phyloP scores from a whole-genome alignment of 257 asterid genomes.

The Forsythia viridissima region DNA sequence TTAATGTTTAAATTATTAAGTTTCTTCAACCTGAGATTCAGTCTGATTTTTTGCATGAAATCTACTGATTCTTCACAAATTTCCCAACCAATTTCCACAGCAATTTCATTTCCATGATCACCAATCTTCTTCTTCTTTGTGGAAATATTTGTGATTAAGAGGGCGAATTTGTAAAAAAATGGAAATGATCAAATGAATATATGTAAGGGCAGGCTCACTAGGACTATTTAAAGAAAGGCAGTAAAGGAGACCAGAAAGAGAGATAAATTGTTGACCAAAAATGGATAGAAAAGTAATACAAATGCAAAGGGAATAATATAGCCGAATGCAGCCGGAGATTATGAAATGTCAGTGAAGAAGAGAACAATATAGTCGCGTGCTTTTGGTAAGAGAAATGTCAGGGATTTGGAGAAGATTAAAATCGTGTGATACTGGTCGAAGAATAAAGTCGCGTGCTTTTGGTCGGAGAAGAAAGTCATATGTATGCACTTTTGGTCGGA shows the following conservation, averaged over 20 bases:
- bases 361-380: too few relatives aligned
- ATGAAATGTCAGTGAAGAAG: too few relatives aligned
- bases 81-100: constrained; percentile 72
- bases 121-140: constrained; percentile 12
- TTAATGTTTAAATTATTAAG: background rate
- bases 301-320: background rate
- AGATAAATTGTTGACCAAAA: too few relatives aligned
- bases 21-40: constrained; percentile 47
- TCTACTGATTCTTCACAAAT: constrained; percentile 83
- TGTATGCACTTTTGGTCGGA: too few relatives aligned
- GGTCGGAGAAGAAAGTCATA: too few relatives aligned
- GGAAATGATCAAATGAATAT: background rate
- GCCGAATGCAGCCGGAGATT: too few relatives aligned
- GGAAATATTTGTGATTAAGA: background rate
- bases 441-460: too few relatives aligned
- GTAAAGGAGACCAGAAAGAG: constrained; percentile 31
- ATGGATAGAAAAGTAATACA: background rate
- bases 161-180: background rate
- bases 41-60: constrained; percentile 73
- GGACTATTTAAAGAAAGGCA: constrained; percentile 57
- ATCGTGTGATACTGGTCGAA: too few relatives aligned
- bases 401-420: too few relatives aligned
- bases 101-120: constrained; percentile 31
- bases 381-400: too few relatives aligned
- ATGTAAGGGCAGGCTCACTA: constrained; percentile 31